Evolutionary conservation across 768 basidiomycete species (phyloP), one percentile per base, ranked within the genome.

Genomic region (Leccinum fibrillosum): DNA sequence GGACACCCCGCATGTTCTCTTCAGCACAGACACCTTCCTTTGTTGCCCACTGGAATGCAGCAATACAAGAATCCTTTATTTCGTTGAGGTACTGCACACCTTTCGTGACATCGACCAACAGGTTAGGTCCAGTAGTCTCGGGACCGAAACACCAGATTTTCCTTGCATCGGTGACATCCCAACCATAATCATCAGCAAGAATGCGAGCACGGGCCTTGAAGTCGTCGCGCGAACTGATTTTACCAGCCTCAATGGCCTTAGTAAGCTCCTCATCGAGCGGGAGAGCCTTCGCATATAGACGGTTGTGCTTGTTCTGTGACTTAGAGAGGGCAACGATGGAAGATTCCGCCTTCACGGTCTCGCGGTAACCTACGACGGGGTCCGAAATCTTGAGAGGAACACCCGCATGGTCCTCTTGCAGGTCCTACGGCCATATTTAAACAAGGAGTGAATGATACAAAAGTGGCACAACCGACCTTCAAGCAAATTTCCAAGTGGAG

Each of bases 61-160:
- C 96, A 74, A 99, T 85, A 74, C 94, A 97, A 64, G 97, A 98
- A 76, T 99, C 97, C 83, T 99, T 98, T 83, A 99, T 99, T 85
- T 99, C 97, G 74, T 94, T 96, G 62, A 99, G 80, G 80, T 97
- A 98, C 72, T 99, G 97, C 58, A 97, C 94, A 80, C 94, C 97
- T 85, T 98, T 99, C 68, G 97, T 98, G 66, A 90, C 92, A 78
- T 99, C 97, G 69, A 97, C 93, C 75, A 99, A 78, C 76, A 99
- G 76, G 79, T 99, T 99, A 57, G 97, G 87, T 48, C 97, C 97
- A 64, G 92, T 94, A 53, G 93, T 97, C 64, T 99, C 97, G 62
- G 97, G 97, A 67, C 96, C 97, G 83, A 99, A 99, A 77, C 92
- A 93, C 97, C 97, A 99, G 72, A 99, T 98, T 84, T 97, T 98